Evolutionary conservation across 2,329 filamentous ascomycete genomes (phyloP).

Genomic region (Fusarium sp.): DNA sequence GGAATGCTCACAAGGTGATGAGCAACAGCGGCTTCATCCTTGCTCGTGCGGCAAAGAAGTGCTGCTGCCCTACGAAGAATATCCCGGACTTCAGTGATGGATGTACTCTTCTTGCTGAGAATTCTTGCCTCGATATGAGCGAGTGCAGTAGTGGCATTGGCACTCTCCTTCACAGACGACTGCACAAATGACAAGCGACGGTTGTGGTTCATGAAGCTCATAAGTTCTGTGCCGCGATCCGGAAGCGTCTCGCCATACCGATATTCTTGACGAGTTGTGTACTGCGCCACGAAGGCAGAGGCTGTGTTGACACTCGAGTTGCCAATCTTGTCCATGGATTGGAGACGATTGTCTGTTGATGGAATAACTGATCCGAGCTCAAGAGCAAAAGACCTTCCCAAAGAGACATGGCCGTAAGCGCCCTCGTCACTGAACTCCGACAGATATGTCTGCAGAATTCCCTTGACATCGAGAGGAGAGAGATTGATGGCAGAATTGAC

Average conservation of each 20-base stretch:
- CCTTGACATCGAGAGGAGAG: conserved; percentile 92
- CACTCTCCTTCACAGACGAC: conserved; percentile 61
- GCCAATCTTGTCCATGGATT: conserved; percentile 78
- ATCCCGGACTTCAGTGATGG: conserved; percentile 79
- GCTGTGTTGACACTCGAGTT: conserved; percentile 85
- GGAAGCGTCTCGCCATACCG: conserved; percentile 81
- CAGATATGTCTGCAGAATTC: conserved; percentile 92
- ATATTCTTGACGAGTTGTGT: conserved; percentile 96
- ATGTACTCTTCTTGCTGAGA: conserved; percentile 71
- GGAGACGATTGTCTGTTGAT: conserved; percentile 82
- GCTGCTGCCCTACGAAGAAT: conserved; percentile 86
- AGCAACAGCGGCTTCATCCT: conserved; percentile 79
- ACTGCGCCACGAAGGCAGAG: conserved; percentile 96
- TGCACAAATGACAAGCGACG: conserved; percentile 61
- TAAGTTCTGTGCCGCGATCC: conserved; percentile 72
- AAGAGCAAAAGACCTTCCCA: conserved; percentile 92
- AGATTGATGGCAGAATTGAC: conserved; percentile 81
- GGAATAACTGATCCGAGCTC: conserved; percentile 92
- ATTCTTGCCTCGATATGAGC: conserved; percentile 77
- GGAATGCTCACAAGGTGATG: conserved; percentile 92
- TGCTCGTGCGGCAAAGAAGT: conserved; percentile 79
- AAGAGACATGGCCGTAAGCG: conserved; percentile 87
- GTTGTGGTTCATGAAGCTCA: conserved; percentile 66
- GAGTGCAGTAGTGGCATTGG: conserved; percentile 70
- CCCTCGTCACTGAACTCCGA: conserved; percentile 94